These are phyloP conservation scores for Yamadazyma sp. DNA, from an alignment of 805 yeast genomes.

Conservation along the genomic window DNA sequence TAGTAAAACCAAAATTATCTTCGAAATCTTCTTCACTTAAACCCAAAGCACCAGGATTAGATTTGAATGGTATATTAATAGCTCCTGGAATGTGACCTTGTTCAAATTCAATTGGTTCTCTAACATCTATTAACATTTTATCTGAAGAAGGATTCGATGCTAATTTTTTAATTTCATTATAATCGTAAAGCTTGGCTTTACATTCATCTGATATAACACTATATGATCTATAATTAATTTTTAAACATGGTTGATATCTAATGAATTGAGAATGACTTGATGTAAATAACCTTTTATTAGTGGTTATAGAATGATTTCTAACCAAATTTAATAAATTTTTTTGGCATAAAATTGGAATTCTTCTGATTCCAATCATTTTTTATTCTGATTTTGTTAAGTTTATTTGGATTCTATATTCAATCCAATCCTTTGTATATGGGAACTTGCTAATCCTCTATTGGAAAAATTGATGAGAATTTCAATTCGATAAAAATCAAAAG, in stretches of 20 bases:
- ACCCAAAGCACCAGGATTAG: conserved; percentile 90
- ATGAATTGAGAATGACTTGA: too few species aligned
- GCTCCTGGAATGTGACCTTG: conserved; percentile 83
- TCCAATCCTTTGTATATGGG: too few species aligned
- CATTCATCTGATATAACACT: conserved; percentile 36
- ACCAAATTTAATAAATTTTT: too few species aligned
- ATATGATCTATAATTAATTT: conserved; percentile 20
- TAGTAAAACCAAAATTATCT: conserved; percentile 74
- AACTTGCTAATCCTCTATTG: too few species aligned
- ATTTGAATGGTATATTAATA: conserved; percentile 82
- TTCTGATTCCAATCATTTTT: conserved; percentile 5
- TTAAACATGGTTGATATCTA: neutral
- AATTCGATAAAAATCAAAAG: too few species aligned
- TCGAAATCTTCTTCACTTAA: conserved; percentile 75
- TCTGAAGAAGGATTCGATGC: conserved; percentile 39
- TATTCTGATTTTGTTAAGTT: too few species aligned
- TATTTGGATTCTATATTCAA: too few species aligned
- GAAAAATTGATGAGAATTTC: too few species aligned
- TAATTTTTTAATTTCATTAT: conserved; percentile 48
- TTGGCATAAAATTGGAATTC: conserved; percentile 3
- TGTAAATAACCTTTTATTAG: too few species aligned
- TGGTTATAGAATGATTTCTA: too few species aligned
- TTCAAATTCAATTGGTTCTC: conserved; percentile 81
- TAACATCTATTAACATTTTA: conserved; percentile 74
- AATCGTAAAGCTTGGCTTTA: conserved; percentile 50